phyloP scores from a whole-genome alignment of 768 basidiomycete species.

The Brasilioporus rufonigricans region DNA sequence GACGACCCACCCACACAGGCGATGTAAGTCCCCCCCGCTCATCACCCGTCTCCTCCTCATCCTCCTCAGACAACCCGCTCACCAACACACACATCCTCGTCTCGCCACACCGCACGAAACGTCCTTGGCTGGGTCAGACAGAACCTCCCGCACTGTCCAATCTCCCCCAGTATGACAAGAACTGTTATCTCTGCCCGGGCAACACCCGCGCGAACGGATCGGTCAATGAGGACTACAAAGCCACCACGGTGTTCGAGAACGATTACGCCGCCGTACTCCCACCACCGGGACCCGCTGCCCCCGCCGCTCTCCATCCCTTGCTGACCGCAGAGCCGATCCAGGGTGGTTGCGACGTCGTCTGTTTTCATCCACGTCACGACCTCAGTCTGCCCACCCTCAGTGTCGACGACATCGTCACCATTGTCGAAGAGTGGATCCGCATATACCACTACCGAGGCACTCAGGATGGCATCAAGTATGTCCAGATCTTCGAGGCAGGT shows the following conservation, averaged over 20 bases:
- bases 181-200: slow-evolving; percentile 87
- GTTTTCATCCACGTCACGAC: slow-evolving; percentile 86
- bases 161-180: slow-evolving; percentile 63
- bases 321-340: slow-evolving; percentile 64
- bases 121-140: slow-evolving; percentile 89
- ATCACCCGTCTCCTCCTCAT: neutral
- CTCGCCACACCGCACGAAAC: slow-evolving; percentile 85
- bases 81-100: slow-evolving; percentile 75
- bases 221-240: slow-evolving; percentile 63
- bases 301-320: slow-evolving; percentile 56
- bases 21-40: slow-evolving; percentile 44
- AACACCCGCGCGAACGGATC: slow-evolving; percentile 73
- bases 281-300: slow-evolving; percentile 52
- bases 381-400: slow-evolving; percentile 73
- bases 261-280: slow-evolving; percentile 82
- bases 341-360: slow-evolving; percentile 85
- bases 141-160: slow-evolving; percentile 56
- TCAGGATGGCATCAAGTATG: slow-evolving; percentile 69
- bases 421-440: slow-evolving; percentile 72
- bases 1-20: slow-evolving; percentile 63
- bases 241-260: slow-evolving; percentile 72
- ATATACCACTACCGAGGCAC: slow-evolving; percentile 60
- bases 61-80: slow-evolving; percentile 70
- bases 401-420: slow-evolving; percentile 51
- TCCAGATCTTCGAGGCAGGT: slow-evolving; percentile 83